Conservation (phyloP, 106 monocot species). For the Apostasia shenzhenica region DNA sequence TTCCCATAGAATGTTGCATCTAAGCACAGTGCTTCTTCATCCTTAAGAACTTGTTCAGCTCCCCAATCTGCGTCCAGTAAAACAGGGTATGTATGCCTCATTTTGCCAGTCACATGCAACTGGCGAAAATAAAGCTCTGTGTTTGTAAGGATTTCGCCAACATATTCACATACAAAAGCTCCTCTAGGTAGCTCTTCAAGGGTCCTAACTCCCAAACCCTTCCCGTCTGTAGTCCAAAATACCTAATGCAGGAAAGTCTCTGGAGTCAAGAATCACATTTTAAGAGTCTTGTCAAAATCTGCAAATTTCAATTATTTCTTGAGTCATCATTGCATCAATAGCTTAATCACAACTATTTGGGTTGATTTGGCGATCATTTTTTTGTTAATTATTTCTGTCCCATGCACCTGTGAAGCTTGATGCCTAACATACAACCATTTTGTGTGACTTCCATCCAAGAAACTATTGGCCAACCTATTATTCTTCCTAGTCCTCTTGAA, state of each 20-base stretch:
- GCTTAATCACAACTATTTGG: too few relatives aligned
- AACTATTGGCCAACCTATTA: too few relatives aligned
- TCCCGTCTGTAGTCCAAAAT: slow-evolving; percentile 43
- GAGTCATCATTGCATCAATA: too few relatives aligned
- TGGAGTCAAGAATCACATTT: not conserved
- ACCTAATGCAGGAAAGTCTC: slow-evolving; percentile 31
- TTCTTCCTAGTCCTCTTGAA: too few relatives aligned
- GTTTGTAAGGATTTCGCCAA: slow-evolving; percentile 83
- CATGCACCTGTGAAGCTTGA: too few relatives aligned
- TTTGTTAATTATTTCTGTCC: too few relatives aligned
- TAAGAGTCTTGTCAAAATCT: not conserved
- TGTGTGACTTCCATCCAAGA: too few relatives aligned
- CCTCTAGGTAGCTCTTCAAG: slow-evolving; percentile 63
- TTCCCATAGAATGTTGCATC: slow-evolving; percentile 95
- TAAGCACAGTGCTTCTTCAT: slow-evolving; percentile 91
- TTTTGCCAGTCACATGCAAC: slow-evolving; percentile 29
- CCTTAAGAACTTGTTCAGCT: slow-evolving; percentile 69
- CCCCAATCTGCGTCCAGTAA: slow-evolving; percentile 88
- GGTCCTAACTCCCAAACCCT: slow-evolving; percentile 84
- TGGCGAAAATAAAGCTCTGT: slow-evolving; percentile 76
- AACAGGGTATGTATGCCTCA: slow-evolving; percentile 73
- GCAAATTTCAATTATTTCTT: not conserved
- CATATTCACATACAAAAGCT: slow-evolving; percentile 86
- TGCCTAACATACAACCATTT: too few relatives aligned
- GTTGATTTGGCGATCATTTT: too few relatives aligned